Evolutionary conservation across 352 stramenopile genomes (phyloP).

Genomic region (Globisporangium megalacanthum): DNA sequence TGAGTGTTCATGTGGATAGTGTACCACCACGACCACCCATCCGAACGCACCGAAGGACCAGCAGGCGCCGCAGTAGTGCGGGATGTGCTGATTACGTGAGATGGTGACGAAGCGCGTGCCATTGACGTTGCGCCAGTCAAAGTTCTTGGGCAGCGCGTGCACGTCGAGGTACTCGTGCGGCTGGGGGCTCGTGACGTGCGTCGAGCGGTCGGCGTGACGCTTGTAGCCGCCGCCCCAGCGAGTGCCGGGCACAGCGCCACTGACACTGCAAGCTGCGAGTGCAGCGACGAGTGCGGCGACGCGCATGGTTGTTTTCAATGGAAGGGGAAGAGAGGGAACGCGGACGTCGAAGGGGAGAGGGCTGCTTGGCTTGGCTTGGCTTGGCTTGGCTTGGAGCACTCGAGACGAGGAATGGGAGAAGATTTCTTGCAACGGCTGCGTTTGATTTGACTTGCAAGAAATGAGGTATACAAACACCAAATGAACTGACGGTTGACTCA

Average conservation of each 20-base stretch:
- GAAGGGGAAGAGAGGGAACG: too few relatives aligned
- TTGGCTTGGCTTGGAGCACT: too few relatives aligned
- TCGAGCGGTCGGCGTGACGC: constrained; percentile 64
- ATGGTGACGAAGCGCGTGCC: constrained; percentile 79
- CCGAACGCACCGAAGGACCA: constrained; percentile 72
- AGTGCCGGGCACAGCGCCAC: background rate
- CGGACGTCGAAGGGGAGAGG: too few relatives aligned
- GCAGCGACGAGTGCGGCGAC: constrained; percentile 8
- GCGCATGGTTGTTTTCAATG: constrained; percentile 25
- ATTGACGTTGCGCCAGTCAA: constrained; percentile 91
- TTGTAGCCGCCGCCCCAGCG: constrained; percentile 53
- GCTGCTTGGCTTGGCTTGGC: too few relatives aligned
- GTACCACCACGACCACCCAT: background rate
- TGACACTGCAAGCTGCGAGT: background rate
- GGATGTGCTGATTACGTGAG: constrained; percentile 83
- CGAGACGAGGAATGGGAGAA: background rate
- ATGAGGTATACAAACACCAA: too few relatives aligned
- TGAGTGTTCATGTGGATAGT: background rate
- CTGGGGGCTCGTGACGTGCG: constrained; percentile 48
- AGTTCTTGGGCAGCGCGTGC: constrained; percentile 85
- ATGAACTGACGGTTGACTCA: too few relatives aligned
- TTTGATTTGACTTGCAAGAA: too few relatives aligned
- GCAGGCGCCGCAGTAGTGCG: constrained; percentile 87
- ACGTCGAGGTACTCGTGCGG: constrained; percentile 66
- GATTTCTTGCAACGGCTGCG: background rate